phyloP scores from a whole-genome alignment of 1,284 basidiomycete genomes.

The Cystobasidium pallidum region DNA sequence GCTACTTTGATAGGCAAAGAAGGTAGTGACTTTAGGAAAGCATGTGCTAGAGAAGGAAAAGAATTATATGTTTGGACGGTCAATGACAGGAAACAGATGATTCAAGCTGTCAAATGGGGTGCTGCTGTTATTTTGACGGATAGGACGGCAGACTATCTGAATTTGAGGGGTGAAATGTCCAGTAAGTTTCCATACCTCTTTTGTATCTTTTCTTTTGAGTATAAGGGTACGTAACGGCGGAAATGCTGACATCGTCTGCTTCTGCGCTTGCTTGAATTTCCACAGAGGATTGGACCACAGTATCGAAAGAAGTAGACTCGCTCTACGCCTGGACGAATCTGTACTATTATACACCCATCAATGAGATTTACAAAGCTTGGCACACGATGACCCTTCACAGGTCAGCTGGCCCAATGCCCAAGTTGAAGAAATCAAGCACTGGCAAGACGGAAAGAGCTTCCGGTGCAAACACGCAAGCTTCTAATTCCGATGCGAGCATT shows the following conservation, averaged over 20 bases:
- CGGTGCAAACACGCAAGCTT: not conserved
- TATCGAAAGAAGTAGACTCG: conserved; percentile 34
- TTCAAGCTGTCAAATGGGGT: conserved; percentile 91
- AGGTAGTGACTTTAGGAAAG: conserved; percentile 69
- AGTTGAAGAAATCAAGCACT: not conserved
- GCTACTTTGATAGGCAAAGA: conserved; percentile 72
- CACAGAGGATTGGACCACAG: conserved; percentile 32
- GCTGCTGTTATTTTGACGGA: conserved; percentile 90
- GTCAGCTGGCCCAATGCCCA: conserved; percentile 37
- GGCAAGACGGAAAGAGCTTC: not conserved
- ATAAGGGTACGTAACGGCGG: too few species aligned
- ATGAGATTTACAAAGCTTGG: conserved; percentile 42
- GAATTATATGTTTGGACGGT: conserved; percentile 95
- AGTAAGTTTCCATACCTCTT: conserved; percentile 59
- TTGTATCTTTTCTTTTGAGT: not conserved
- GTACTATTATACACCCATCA: conserved; percentile 38
- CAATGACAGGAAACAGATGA: conserved; percentile 87
- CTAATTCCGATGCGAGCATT: conserved; percentile 31
- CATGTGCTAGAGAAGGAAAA: conserved; percentile 80
- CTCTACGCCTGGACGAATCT: conserved; percentile 36
- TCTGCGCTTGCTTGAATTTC: not conserved
- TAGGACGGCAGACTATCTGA: conserved; percentile 73
- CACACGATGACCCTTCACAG: conserved; percentile 27
- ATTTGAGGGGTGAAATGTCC: conserved; percentile 68
- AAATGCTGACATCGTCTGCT: too few species aligned